Evolutionary conservation across 768 basidiomycete genomes (phyloP).

Genomic region (Cubamyces lactineus): DNA sequence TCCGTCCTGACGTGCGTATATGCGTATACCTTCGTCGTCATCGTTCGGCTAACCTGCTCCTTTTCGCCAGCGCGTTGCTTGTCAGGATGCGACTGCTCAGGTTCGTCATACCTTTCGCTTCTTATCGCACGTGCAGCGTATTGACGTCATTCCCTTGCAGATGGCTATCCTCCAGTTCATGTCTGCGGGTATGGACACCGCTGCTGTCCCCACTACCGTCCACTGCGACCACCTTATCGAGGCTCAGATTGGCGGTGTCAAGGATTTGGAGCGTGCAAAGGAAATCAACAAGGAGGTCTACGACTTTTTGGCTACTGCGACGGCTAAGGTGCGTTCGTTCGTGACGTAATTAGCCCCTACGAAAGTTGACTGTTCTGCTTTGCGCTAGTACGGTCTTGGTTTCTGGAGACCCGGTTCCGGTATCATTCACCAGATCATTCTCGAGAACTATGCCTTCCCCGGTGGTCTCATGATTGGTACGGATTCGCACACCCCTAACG

Average conservation of each 20-base stretch:
- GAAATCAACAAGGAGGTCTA: conserved; percentile 98
- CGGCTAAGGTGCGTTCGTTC: conserved; percentile 69
- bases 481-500: conserved; percentile 99
- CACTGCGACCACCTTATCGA: conserved; percentile 99
- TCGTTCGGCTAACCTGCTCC: conserved; percentile 2
- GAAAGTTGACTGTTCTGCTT: background rate
- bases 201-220: conserved; percentile 96
- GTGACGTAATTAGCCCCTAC: background rate
- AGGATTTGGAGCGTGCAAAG: conserved; percentile 92
- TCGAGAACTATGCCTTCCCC: conserved; percentile 99
- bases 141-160: conserved; percentile 49
- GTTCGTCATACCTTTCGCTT: conserved; percentile 42
- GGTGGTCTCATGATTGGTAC: conserved; percentile 99
- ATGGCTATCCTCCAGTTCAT: conserved; percentile 99
- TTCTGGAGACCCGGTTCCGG: conserved; percentile 99
- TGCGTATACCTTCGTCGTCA: background rate
- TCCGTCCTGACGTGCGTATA: conserved; percentile 89
- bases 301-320: conserved; percentile 97
- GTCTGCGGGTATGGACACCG: conserved; percentile 98
- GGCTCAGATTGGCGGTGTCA: conserved; percentile 91
- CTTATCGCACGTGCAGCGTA: conserved; percentile 14
- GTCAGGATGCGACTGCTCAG: conserved; percentile 91
- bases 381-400: conserved; percentile 86
- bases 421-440: conserved; percentile 98
- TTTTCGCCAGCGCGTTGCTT: conserved; percentile 72